Percentiles rank a stretch among this genome's conserved stretches.
Conservation (phyloP, 73 alveolate genomes). For the Tetrahymena malaccensis region DNA sequence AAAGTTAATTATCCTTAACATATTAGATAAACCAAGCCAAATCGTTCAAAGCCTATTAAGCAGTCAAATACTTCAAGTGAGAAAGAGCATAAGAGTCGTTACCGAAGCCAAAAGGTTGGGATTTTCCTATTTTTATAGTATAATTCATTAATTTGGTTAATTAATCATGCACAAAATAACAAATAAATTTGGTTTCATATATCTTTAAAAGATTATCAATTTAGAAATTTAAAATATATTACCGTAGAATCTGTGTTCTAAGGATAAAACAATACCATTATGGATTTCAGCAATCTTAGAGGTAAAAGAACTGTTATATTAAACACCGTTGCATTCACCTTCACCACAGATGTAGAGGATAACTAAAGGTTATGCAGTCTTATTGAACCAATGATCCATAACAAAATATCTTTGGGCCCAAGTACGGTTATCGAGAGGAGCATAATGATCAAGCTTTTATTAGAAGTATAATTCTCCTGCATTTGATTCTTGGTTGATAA, state of each 20-base stretch:
- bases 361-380: constrained; percentile 21
- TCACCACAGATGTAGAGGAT: constrained; percentile 68
- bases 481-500: neutral
- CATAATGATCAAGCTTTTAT: constrained; percentile 44
- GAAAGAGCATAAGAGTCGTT: constrained; percentile 30
- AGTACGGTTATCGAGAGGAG: constrained; percentile 20
- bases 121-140: neutral
- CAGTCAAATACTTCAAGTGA: constrained; percentile 34
- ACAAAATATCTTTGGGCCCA: constrained; percentile 52
- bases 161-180: neutral
- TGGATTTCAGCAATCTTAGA: constrained; percentile 35
- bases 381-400: constrained; percentile 28
- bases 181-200: neutral
- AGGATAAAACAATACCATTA: constrained; percentile 35
- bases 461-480: neutral
- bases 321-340: constrained; percentile 47
- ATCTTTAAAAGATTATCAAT: neutral
- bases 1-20: constrained; percentile 7
- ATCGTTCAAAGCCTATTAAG: constrained; percentile 59
- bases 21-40: constrained; percentile 40
- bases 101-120: constrained; percentile 50
- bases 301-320: constrained; percentile 14
- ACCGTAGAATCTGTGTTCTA: constrained; percentile 74
- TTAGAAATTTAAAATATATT: neutral
- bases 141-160: too few species aligned